Conservation (phyloP, 495 filamentous ascomycete species). For the Polyplosphaeria fusca region DNA sequence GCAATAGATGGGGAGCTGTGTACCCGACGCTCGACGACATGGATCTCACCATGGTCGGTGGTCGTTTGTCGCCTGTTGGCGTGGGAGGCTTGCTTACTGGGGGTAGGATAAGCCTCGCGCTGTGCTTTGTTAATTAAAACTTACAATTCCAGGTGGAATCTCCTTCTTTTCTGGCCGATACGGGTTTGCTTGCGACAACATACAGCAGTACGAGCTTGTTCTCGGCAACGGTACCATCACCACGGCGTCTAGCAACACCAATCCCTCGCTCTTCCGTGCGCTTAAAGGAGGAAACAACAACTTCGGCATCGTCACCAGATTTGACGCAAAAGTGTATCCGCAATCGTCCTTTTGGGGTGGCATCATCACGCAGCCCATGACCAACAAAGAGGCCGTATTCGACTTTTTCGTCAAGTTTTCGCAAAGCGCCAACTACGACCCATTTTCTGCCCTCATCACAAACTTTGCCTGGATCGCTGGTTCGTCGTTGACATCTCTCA, state of each 20-base stretch:
- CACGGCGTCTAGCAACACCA: conserved; percentile 23
- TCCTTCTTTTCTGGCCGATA: conserved; percentile 34
- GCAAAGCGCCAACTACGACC: conserved; percentile 23
- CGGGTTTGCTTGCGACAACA: conserved; percentile 36
- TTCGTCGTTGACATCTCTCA: not conserved
- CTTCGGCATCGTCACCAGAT: conserved; percentile 33
- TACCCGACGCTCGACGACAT: conserved; percentile 26
- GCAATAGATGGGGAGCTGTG: conserved; percentile 32
- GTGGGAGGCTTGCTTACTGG: conserved; percentile 32
- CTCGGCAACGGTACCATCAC: conserved; percentile 34
- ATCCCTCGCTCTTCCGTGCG: conserved; percentile 31
- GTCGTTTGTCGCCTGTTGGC: conserved; percentile 30
- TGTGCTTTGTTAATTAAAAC: too few species aligned
- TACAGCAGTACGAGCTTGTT: conserved; percentile 33
- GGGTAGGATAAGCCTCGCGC: conserved; percentile 18
- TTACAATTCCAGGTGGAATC: conserved; percentile 38
- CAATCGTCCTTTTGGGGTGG: conserved; percentile 34
- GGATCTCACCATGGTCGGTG: conserved; percentile 30
- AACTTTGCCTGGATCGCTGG: conserved; percentile 26
- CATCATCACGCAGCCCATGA: conserved; percentile 30
- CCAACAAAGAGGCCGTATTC: conserved; percentile 21
- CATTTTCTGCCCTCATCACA: conserved; percentile 24
- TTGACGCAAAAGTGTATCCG: conserved; percentile 18
- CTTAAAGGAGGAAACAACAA: conserved; percentile 37
- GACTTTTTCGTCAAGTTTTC: conserved; percentile 17